phyloP scores from a whole-genome alignment of 139 green algal genomes.

The Ettlia oleoabundans region DNA sequence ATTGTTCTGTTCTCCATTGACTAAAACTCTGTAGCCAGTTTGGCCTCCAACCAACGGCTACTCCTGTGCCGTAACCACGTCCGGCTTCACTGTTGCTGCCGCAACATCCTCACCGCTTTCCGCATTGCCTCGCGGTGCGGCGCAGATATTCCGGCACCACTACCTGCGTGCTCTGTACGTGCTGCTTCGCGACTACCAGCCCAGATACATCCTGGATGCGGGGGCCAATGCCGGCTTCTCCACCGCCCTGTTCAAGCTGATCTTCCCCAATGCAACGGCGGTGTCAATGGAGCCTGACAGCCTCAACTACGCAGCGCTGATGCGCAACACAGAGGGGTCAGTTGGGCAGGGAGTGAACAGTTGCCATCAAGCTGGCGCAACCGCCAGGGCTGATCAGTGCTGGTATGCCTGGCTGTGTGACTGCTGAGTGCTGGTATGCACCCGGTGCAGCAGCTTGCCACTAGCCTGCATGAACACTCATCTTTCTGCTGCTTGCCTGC shows the following conservation, averaged over 20 bases:
- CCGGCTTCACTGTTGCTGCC: too few relatives aligned
- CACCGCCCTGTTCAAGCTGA: constrained; percentile 29
- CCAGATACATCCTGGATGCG: constrained; percentile 21
- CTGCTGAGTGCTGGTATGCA: neutral
- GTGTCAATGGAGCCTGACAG: constrained; percentile 34
- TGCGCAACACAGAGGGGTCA: constrained; percentile 21
- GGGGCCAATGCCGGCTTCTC: constrained; percentile 44
- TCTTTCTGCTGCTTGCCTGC: too few relatives aligned
- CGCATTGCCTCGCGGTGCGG: too few relatives aligned
- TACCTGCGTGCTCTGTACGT: neutral
- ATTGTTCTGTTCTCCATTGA: too few relatives aligned
- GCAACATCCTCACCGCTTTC: too few relatives aligned
- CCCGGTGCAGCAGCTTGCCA: neutral
- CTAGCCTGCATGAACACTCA: too few relatives aligned
- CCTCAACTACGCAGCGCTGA: constrained; percentile 9
- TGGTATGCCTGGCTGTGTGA: neutral
- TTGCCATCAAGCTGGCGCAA: neutral
- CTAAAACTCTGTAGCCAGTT: too few relatives aligned
- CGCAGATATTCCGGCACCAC: constrained; percentile 3
- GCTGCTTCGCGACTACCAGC: neutral
- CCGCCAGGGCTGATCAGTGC: neutral
- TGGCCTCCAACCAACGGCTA: too few relatives aligned
- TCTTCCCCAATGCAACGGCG: constrained; percentile 33
- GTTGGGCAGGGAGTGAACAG: neutral
- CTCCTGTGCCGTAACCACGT: too few relatives aligned